These are phyloP conservation scores for barrel medic (Medicago truncatula) DNA, from an alignment of 306 rosid species.

Conservation along the genomic window MtrunA17r5.0-ANR NC_053044.1:25157501-25158000, in stretches of 20 bases:
- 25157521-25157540: constrained; percentile 16
- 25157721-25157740: too few relatives aligned
- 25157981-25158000: background rate
- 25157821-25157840: too few relatives aligned
- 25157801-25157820: too few relatives aligned
- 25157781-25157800: too few relatives aligned
- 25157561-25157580: background rate
- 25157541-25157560: constrained; percentile 32
- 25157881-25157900: too few relatives aligned
- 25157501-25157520: background rate
- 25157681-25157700: background rate
- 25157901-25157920: too few relatives aligned
- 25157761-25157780: too few relatives aligned
- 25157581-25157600: constrained; percentile 8
- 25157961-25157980: background rate
- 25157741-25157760: background rate
- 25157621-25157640: constrained; percentile 5
- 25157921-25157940: too few relatives aligned
- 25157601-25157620: background rate
- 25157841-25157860: too few relatives aligned
- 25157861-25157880: too few relatives aligned
- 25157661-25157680: background rate
- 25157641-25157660: background rate
- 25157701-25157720: background rate
- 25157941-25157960: background rate